Evolutionary conservation across 345 rosid genomes (phyloP), one percentile per base, ranked within the genome.

Genomic region (sweet orange (Citrus sinensis)): DNA sequence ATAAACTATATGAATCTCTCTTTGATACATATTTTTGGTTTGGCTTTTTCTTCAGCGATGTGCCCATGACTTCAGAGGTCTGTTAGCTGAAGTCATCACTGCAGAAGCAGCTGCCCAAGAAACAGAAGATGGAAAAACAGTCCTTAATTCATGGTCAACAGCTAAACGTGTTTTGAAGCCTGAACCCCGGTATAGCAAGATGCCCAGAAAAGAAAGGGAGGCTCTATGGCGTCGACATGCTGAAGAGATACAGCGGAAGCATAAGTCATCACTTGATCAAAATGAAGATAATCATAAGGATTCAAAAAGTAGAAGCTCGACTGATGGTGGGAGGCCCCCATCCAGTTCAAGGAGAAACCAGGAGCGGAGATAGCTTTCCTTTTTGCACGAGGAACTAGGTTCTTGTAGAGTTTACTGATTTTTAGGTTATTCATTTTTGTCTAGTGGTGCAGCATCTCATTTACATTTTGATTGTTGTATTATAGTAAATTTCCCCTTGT

Each of bases 171-270:
- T 89, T 65, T 87, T 94, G 25, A 96, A 92, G 86, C 75, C 87
- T 1, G 98, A 96, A 81, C 85, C 89, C 22, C 84, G 99, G 62
- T 94, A 90, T 85, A 90, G 76, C 87, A 96, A 91, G 86, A 89
- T 92, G 94, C 98, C 97, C 0, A 87, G 97, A 75, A 88, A 92
- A 76, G 95, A 94, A 63, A 89, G 98, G 76, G 98, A 96, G 82
- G 75, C 79, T 42, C 16, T 87, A 79, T 96, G 98, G 99, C 93
- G 89, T 1, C 85, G 98, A 60, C 84, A 88, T 78, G 92, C 88
- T 0, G 97, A 92, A 37, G 95, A 92, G 39, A 77, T 90, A 42
- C 60, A 79, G 78, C 78, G 90, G 81, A 96, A 88, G 79, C 94
- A 85, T 80, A 91, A 89, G 78, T 77, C 85, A 17, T 82, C 82